phyloP scores from a whole-genome alignment of 305 asterid species.

The Fraxinus ornus region DNA sequence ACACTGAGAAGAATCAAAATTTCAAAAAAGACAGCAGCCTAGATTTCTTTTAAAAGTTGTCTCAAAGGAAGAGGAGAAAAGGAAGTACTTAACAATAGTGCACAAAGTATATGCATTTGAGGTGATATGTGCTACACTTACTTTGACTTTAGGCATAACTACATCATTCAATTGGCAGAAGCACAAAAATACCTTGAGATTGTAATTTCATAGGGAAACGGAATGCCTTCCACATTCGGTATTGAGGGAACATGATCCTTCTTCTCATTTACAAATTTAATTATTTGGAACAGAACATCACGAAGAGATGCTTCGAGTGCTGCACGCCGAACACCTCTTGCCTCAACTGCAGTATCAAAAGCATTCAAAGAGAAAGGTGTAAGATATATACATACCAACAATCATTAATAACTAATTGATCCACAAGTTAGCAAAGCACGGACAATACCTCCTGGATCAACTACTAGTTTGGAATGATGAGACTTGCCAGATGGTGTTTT shows the following conservation, averaged over 20 bases:
- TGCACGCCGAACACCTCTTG: slow-evolving; percentile 68
- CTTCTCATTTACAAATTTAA: slow-evolving; percentile 89
- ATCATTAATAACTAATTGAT: neutral
- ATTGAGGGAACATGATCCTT: slow-evolving; percentile 90
- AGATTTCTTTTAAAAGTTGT: neutral
- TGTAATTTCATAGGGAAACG: slow-evolving; percentile 87
- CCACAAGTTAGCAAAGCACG: neutral
- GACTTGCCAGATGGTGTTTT: slow-evolving; percentile 70
- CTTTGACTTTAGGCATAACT: neutral
- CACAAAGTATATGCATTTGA: neutral
- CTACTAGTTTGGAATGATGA: slow-evolving; percentile 62
- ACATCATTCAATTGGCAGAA: neutral
- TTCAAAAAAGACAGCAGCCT: neutral
- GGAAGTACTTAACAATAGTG: neutral
- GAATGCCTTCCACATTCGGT: slow-evolving; percentile 74
- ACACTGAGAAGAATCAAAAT: neutral
- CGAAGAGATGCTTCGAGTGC: slow-evolving; percentile 76
- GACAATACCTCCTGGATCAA: slow-evolving; percentile 80
- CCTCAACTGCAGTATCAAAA: slow-evolving; percentile 60
- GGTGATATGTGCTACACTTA: slow-evolving; percentile 2
- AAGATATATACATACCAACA: neutral
- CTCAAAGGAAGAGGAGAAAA: neutral
- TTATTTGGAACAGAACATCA: slow-evolving; percentile 85
- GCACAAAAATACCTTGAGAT: slow-evolving; percentile 66
- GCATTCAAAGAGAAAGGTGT: slow-evolving; percentile 15